Conservation (phyloP, 2,329 filamentous ascomycete genomes). For the Periconia macrospinosa region DNA sequence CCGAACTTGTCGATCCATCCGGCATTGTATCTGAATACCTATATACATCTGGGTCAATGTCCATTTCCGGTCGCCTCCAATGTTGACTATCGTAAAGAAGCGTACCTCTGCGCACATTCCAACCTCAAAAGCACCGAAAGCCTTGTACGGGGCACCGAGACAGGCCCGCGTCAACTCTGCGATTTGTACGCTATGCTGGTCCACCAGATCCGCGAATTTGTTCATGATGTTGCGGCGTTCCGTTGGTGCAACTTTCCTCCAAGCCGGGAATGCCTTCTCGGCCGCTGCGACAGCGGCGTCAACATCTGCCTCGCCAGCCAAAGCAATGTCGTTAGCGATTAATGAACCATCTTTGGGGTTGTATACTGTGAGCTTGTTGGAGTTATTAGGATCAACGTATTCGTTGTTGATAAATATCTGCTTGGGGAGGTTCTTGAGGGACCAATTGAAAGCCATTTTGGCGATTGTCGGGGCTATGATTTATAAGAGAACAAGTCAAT, state of each 20-base stretch:
- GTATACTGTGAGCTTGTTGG: constrained; percentile 52
- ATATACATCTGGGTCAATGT: too few species aligned
- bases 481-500: too few species aligned
- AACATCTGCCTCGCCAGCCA: constrained; percentile 49
- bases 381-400: constrained; percentile 40
- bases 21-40: constrained; percentile 40
- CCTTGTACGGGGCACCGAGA: constrained; percentile 49
- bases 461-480: too few species aligned
- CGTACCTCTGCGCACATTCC: constrained; percentile 39
- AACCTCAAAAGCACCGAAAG: constrained; percentile 51
- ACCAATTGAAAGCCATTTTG: constrained; percentile 37
- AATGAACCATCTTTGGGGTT: constrained; percentile 55
- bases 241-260: constrained; percentile 36
- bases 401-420: constrained; percentile 45
- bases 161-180: constrained; percentile 47
- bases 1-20: constrained; percentile 39
- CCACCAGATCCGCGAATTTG: constrained; percentile 37
- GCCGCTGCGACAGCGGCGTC: constrained; percentile 54
- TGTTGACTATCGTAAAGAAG: constrained; percentile 9
- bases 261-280: constrained; percentile 51
- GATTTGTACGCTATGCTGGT: constrained; percentile 24
- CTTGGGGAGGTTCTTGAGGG: constrained; percentile 41
- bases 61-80: constrained; percentile 25
- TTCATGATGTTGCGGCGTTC: constrained; percentile 32
- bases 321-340: constrained; percentile 52